Evolutionary conservation across 2,329 filamentous ascomycete genomes (phyloP).

Genomic region (Aspergillus fructus): DNA sequence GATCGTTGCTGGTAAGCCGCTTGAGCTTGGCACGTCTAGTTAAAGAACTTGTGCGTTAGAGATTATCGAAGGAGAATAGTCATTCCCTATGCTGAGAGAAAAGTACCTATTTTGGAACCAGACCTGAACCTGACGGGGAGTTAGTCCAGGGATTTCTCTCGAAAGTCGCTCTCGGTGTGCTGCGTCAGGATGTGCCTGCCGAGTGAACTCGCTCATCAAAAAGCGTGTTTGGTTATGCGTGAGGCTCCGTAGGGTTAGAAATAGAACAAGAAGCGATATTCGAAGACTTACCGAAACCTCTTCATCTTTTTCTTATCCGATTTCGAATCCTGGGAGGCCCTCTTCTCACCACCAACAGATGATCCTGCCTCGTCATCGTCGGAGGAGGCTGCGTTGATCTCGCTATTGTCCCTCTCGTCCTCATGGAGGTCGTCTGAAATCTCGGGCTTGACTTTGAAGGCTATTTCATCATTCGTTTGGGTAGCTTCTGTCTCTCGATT

Average conservation of each 20-base stretch:
- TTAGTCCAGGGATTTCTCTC: slow-evolving; percentile 85
- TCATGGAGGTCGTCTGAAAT: slow-evolving; percentile 16
- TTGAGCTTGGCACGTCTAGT: slow-evolving; percentile 61
- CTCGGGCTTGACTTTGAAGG: slow-evolving; percentile 12
- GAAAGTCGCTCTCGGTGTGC: slow-evolving; percentile 84
- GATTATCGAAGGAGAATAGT: not conserved
- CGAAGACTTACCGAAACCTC: slow-evolving; percentile 40
- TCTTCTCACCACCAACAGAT: slow-evolving; percentile 29
- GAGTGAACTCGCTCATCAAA: slow-evolving; percentile 93
- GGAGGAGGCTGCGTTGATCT: slow-evolving; percentile 25
- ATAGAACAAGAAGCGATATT: not conserved
- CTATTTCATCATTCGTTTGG: slow-evolving; percentile 11
- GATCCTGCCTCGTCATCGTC: slow-evolving; percentile 30
- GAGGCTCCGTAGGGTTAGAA: slow-evolving; percentile 55
- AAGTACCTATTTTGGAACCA: slow-evolving; percentile 95
- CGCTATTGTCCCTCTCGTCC: slow-evolving; percentile 18
- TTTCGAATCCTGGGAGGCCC: slow-evolving; percentile 25
- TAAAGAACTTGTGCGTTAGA: slow-evolving; percentile 10
- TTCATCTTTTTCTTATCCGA: slow-evolving; percentile 45
- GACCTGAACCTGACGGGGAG: slow-evolving; percentile 89
- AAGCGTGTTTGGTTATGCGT: slow-evolving; percentile 98
- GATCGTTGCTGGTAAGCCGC: slow-evolving; percentile 60
- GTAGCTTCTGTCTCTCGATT: slow-evolving; percentile 17
- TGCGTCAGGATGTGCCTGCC: slow-evolving; percentile 90
- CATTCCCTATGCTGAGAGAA: not conserved